Base-by-base conservation (phyloP, 2,329 filamentous ascomycete species). In the Elsinoe perseae region DNA sequence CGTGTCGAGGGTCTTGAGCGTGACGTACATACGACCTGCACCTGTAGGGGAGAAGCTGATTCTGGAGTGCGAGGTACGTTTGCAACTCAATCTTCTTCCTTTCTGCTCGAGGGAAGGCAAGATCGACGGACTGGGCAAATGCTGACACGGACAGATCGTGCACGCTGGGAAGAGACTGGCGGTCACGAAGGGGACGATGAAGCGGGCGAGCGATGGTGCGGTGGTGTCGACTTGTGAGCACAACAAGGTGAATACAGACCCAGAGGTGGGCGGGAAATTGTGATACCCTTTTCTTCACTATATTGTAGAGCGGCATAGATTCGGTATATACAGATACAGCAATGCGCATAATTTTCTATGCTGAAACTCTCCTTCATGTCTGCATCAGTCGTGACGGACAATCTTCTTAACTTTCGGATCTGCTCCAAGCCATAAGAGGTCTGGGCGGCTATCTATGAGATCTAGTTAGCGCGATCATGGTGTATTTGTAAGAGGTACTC, bases 361-460 rank as follows among this genome's bases (percentile, higher is more conserved):
- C 20, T 20, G 4, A 23, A 9, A 27, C 16, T 32, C 25, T 14
- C 12, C 14, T 32, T 30, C 25, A n/a, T n/a, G n/a, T n/a, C n/a
- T 48, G 30, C 9, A n/a, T 52, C n/a, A 52, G 4, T 52, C 48
- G 23, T 52, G 21, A 20, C 48, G 28, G 2, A 52, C 36, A 27
- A 54, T 12, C 61, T 70, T 70, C 56, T 68, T 52, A 30, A 52
- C 63, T 36, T 61, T 60, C 14, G 61, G 64, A 62, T 74, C 71
- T 6, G 70, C 70, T 8, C 74, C 76, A 18, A 79, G 62, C 76
- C 77, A 79, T 55, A 80, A 64, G 60, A 80, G 61, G 61, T 80
- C 77, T 2, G 77, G 77, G 34, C 77, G 65, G 48, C 70, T 73
- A 58, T 80, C 48, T 52, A 30, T 8, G 16, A n/a, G 16, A 18